Conservation (phyloP, 495 filamentous ascomycete species). For the Achaetomiella virescens region DNA sequence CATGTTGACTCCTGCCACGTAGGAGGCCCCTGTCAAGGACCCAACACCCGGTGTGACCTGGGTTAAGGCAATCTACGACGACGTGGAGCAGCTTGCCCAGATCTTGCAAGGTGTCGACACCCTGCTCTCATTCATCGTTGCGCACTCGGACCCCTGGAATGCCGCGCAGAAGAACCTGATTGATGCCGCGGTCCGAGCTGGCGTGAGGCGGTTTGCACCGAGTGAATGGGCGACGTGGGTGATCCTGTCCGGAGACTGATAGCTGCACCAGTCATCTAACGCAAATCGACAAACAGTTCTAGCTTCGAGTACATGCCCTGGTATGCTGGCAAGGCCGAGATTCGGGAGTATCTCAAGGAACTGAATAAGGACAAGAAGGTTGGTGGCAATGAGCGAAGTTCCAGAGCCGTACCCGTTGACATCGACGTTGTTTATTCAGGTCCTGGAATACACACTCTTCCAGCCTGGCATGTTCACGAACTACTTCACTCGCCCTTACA, state of each 20-base stretch:
- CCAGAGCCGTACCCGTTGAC: background rate
- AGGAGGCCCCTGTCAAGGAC: constrained; percentile 13
- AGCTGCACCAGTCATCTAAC: too few relatives aligned
- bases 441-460: constrained; percentile 54
- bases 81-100: constrained; percentile 30
- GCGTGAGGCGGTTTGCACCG: constrained; percentile 52
- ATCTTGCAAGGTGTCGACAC: constrained; percentile 46
- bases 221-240: constrained; percentile 34
- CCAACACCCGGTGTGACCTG: constrained; percentile 26
- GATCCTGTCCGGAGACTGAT: too few relatives aligned
- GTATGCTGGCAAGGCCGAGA: constrained; percentile 44
- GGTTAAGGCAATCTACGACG: constrained; percentile 41
- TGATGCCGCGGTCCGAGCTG: constrained; percentile 46
- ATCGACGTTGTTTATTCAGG: background rate
- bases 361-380: constrained; percentile 47
- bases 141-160: constrained; percentile 31
- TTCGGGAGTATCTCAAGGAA: constrained; percentile 44
- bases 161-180: constrained; percentile 43
- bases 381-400: background rate
- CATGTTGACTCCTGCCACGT: background rate
- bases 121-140: constrained; percentile 47
- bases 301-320: constrained; percentile 36
- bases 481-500: constrained; percentile 47
- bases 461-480: constrained; percentile 50
- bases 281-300: constrained; percentile 1